Evolutionary conservation across 2,329 filamentous ascomycete species (phyloP), one percentile per base, ranked within the genome.

Genomic region (Magnaporthiopsis rhizophila): DNA sequence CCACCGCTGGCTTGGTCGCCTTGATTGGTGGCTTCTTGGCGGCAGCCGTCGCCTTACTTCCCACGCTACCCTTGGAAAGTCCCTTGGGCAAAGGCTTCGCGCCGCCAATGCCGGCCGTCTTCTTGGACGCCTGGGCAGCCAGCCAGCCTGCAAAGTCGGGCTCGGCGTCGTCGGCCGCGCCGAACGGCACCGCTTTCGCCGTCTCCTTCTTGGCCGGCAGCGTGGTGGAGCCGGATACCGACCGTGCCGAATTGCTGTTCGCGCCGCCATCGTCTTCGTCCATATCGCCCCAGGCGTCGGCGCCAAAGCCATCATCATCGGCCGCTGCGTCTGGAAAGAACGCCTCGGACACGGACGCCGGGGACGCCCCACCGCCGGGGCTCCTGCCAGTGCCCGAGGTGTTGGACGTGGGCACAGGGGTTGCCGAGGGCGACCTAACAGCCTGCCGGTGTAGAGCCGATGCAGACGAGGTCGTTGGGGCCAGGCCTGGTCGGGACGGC

Each of bases 61-160:
- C 71, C 0, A 68, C 74, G 2, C 84, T n/a, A 13, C 38, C 45
- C 76, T 96, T 97, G 1, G 81, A 78, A 32, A 98, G 74, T 0
- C 94, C 94, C 76, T 96, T 99, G 0, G 94, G 93, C 64, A 98
- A 73, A 3, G 88, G 79, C 68, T 90, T 95, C 59, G 71, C 59
- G 67, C 75, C 71, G 2, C 73, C 74, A 58, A 72, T 63, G 65
- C 75, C 71, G 1, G 74, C 73, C 13, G 82, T 82, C 78, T 96
- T 97, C 67, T 89, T 85, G 67, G 88, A 83, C 7, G 89, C 86
- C 73, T 97, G 92, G 15, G 93, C 92, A 15, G 91, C 92, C 28
- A 98, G 77, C 93, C 95, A 98, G 6, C 92, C 93, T 6, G 92
- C 94, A 75, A 99, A 98, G 74, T 98, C 95, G 0, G 94, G 94